A percentile compares a stretch with the other conserved stretches of the same genome.
phyloP scores from a whole-genome alignment of 2,329 filamentous ascomycete genomes.

The Trichophyton schoenleinii region DNA sequence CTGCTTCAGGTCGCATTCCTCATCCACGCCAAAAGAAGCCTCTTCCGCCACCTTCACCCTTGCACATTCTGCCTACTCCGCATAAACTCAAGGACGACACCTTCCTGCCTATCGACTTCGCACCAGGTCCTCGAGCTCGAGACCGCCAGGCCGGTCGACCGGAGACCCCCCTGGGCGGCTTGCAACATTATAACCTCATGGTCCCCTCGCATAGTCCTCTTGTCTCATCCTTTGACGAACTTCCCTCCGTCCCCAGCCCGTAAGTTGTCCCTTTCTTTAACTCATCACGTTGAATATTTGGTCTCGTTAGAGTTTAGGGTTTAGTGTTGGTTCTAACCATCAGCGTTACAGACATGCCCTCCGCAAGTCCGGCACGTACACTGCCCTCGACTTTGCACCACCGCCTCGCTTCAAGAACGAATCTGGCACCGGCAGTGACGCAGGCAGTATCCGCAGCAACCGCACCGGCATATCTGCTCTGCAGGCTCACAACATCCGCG shows the following conservation, averaged over 20 bases:
- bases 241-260: slow-evolving; percentile 76
- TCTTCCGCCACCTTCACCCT: slow-evolving; percentile 58
- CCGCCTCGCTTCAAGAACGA: slow-evolving; percentile 35
- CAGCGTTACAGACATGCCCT: slow-evolving; percentile 30
- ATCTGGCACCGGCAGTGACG: slow-evolving; percentile 29
- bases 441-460: slow-evolving; percentile 51
- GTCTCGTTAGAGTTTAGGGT: too few relatives aligned
- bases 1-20: slow-evolving; percentile 41
- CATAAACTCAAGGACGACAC: slow-evolving; percentile 72
- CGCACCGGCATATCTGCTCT: slow-evolving; percentile 62
- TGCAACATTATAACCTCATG: slow-evolving; percentile 59
- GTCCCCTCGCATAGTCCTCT: slow-evolving; percentile 67
- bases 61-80: slow-evolving; percentile 71
- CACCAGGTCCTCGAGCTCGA: slow-evolving; percentile 56
- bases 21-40: slow-evolving; percentile 42
- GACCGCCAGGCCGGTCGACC: slow-evolving; percentile 58
- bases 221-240: slow-evolving; percentile 73
- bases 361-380: slow-evolving; percentile 38
- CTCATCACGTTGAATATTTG: background rate
- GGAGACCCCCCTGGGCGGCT: slow-evolving; percentile 46
- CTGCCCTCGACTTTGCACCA: slow-evolving; percentile 38
- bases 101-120: slow-evolving; percentile 69
- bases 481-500: slow-evolving; percentile 60
- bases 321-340: background rate
- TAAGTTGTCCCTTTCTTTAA: slow-evolving; percentile 42